phyloP scores from a whole-genome alignment of 2,329 filamentous ascomycete species.

The Aspergillus hortae region DNA sequence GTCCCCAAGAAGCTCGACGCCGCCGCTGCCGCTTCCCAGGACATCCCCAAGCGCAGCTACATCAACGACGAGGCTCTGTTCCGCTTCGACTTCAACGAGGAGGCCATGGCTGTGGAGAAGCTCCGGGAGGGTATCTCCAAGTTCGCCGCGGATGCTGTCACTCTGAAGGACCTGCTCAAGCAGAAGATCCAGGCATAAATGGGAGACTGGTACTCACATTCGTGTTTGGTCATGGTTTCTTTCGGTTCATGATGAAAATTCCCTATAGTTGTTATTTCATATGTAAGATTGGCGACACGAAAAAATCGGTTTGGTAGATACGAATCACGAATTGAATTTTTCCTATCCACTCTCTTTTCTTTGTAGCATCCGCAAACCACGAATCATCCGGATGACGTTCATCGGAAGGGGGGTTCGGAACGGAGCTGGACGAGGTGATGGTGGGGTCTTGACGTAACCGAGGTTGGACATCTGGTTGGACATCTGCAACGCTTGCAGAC shows the following conservation, averaged over 20 bases:
- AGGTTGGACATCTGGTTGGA: too few relatives aligned
- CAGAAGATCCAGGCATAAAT: slow-evolving; percentile 66
- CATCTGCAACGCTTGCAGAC: too few relatives aligned
- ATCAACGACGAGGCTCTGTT: slow-evolving; percentile 84
- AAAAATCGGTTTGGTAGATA: slow-evolving; percentile 22
- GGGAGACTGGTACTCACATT: slow-evolving; percentile 8
- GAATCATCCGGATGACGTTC: background rate
- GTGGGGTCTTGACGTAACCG: background rate
- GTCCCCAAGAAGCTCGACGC: slow-evolving; percentile 94
- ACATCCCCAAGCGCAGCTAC: slow-evolving; percentile 87
- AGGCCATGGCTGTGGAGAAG: slow-evolving; percentile 99
- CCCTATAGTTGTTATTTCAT: slow-evolving; percentile 5
- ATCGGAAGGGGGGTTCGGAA: background rate
- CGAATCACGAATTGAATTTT: slow-evolving; percentile 18
- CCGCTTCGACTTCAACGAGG: slow-evolving; percentile 99
- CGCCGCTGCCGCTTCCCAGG: slow-evolving; percentile 58
- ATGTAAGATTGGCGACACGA: slow-evolving; percentile 23
- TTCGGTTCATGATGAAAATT: slow-evolving; percentile 2
- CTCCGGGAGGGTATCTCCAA: slow-evolving; percentile 98
- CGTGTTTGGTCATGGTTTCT: slow-evolving; percentile 1
- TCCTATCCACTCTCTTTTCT: slow-evolving; percentile 3
- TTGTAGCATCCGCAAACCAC: background rate
- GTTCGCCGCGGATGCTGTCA: slow-evolving; percentile 93
- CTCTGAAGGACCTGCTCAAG: slow-evolving; percentile 88
- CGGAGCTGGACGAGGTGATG: too few relatives aligned